Conservation (phyloP, 495 filamentous ascomycete species). For the Xylaria flabelliformis region DNA sequence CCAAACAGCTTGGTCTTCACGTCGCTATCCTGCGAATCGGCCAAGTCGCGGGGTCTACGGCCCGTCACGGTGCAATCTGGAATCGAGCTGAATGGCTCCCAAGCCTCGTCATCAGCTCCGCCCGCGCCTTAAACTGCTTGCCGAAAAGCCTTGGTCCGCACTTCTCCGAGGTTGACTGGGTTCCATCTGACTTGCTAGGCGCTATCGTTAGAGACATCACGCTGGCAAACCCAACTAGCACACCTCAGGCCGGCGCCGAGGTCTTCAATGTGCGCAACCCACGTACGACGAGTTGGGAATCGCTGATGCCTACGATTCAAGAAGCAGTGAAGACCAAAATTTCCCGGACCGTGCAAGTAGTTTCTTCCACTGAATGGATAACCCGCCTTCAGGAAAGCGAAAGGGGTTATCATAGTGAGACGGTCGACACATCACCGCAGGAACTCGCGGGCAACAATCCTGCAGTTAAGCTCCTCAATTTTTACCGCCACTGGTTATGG, state of each 20-base stretch:
- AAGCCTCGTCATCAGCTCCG: conserved; percentile 47
- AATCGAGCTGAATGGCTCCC: conserved; percentile 66
- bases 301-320: not conserved
- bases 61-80: conserved; percentile 44
- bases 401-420: too few relatives aligned
- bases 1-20: conserved; percentile 29
- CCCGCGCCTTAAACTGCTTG: conserved; percentile 42
- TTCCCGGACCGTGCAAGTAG: too few relatives aligned
- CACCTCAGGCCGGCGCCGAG: not conserved
- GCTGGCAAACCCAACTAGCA: conserved; percentile 30
- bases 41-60: conserved; percentile 60
- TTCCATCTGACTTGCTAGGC: conserved; percentile 46
- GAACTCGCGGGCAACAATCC: too few relatives aligned
- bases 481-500: too few relatives aligned
- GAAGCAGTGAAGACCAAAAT: too few relatives aligned
- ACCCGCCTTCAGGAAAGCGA: too few relatives aligned
- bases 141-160: conserved; percentile 44
- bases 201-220: conserved; percentile 43
- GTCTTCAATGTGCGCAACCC: conserved; percentile 26
- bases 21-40: conserved; percentile 60
- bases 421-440: too few relatives aligned
- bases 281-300: not conserved
- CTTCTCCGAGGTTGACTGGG: conserved; percentile 58
- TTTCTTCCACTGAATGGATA: too few relatives aligned
- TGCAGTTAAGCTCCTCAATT: too few relatives aligned